A percentile compares a stretch with the other conserved stretches of the same genome.
These are phyloP conservation scores for Phytophthora fragariaefolia DNA, from an alignment of 352 stramenopile species.

Conservation along the genomic window DNA sequence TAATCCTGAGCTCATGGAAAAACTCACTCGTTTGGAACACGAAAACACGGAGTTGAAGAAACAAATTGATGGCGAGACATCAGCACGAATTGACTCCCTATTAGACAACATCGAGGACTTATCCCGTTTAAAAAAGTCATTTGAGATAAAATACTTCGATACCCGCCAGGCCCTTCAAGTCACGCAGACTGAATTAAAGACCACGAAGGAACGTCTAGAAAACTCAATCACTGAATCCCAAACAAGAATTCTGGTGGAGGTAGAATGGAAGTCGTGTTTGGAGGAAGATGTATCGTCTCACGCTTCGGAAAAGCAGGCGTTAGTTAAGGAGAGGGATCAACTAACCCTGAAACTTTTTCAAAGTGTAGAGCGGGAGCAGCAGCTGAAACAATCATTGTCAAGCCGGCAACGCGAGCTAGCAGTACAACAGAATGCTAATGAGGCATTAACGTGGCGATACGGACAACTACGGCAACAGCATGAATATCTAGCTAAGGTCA, in stretches of 20 bases:
- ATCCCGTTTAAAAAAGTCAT: constrained; percentile 69
- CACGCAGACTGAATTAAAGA: constrained; percentile 31
- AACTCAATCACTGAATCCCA: constrained; percentile 16
- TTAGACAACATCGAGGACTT: constrained; percentile 66
- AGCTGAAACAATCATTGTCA: constrained; percentile 8
- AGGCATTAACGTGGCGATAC: constrained; percentile 7
- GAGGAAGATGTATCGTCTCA: constrained; percentile 24
- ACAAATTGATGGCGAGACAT: constrained; percentile 60
- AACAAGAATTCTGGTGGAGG: constrained; percentile 10
- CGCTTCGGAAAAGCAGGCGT: constrained; percentile 6
- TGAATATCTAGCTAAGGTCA: constrained; percentile 1
- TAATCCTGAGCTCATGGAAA: constrained; percentile 74
- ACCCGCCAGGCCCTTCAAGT: constrained; percentile 42
- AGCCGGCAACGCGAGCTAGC: constrained; percentile 11
- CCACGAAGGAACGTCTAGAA: constrained; percentile 20
- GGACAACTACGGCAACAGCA: constrained; percentile 13
- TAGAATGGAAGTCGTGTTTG: constrained; percentile 15
- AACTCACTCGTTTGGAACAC: constrained; percentile 58
- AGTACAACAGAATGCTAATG: background rate
- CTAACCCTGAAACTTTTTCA: constrained; percentile 12
- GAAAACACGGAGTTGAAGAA: constrained; percentile 64
- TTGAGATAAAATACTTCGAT: constrained; percentile 76
- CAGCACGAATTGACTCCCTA: constrained; percentile 59
- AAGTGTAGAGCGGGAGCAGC: constrained; percentile 4
- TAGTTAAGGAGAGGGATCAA: constrained; percentile 5